Conservation (phyloP, 768 basidiomycete genomes). For the Leccinum subgranulosum region DNA sequence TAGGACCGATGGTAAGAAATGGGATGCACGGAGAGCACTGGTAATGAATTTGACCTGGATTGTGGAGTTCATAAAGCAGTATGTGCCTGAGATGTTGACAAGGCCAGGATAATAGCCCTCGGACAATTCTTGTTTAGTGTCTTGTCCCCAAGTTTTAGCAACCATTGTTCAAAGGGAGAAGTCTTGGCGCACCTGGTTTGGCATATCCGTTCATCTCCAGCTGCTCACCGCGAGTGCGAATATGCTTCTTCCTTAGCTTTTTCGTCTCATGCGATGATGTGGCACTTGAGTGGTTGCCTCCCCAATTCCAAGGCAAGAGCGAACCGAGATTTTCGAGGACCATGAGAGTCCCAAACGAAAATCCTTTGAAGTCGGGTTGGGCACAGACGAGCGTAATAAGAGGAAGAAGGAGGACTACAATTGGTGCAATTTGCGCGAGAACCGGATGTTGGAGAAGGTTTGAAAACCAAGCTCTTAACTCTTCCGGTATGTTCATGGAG, state of each 20-base stretch:
- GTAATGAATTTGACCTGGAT: conserved; percentile 58
- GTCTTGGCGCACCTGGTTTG: conserved; percentile 26
- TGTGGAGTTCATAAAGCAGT: conserved; percentile 98
- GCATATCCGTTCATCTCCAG: conserved; percentile 40
- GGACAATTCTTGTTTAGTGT: conserved; percentile 20
- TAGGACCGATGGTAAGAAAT: conserved; percentile 32
- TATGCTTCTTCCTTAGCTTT: conserved; percentile 47
- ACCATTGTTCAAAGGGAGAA: background rate
- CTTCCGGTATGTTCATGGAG: conserved; percentile 47
- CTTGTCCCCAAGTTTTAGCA: conserved; percentile 16
- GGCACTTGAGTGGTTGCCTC: conserved; percentile 25
- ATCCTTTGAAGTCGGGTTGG: conserved; percentile 28
- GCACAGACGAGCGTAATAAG: conserved; percentile 31
- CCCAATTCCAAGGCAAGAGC: conserved; percentile 65
- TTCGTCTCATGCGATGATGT: conserved; percentile 34
- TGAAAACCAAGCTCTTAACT: conserved; percentile 38
- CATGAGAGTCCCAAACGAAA: conserved; percentile 38
- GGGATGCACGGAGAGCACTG: background rate
- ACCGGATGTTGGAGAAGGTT: conserved; percentile 36
- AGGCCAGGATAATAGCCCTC: conserved; percentile 79
- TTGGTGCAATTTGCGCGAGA: conserved; percentile 52
- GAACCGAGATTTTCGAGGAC: conserved; percentile 57
- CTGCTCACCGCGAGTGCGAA: conserved; percentile 57
- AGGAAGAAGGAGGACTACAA: conserved; percentile 47
- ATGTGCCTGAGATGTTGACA: conserved; percentile 93